Conservation (phyloP, 2,329 filamentous ascomycete genomes). For the Seiridium unicorne region DNA sequence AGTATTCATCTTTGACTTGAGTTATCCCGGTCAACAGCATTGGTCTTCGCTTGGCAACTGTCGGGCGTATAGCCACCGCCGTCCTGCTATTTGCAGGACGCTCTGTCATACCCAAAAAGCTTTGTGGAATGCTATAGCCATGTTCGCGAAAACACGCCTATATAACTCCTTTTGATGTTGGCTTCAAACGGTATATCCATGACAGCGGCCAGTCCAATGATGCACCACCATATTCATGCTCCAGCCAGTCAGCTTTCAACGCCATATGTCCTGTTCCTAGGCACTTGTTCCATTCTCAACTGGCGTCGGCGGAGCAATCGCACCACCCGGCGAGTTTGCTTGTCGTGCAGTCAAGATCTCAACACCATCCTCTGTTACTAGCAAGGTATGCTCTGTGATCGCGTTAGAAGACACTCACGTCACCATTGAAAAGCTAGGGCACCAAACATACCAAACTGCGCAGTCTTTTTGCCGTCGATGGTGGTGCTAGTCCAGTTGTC, state of each 20-base stretch:
- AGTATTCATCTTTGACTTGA: too few relatives aligned
- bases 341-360: constrained; percentile 78
- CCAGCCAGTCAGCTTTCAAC: neutral
- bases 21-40: too few relatives aligned
- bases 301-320: constrained; percentile 54
- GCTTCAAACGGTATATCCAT: neutral
- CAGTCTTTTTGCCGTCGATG: constrained; percentile 82
- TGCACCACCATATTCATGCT: neutral
- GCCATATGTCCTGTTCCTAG: constrained; percentile 4
- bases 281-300: constrained; percentile 15
- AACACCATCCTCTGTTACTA: constrained; percentile 82
- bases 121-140: too few relatives aligned
- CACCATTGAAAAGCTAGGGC: neutral
- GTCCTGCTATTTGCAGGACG: too few relatives aligned
- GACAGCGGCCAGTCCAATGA: neutral
- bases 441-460: constrained; percentile 75
- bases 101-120: too few relatives aligned
- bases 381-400: constrained; percentile 69
- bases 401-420: neutral
- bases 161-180: too few relatives aligned
- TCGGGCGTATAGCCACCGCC: too few relatives aligned
- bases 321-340: constrained; percentile 73
- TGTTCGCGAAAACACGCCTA: too few relatives aligned
- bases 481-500: constrained; percentile 99
- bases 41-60: too few relatives aligned